Evolutionary conservation across 768 basidiomycete genomes (phyloP).

Genomic region (Mycena crocata): DNA sequence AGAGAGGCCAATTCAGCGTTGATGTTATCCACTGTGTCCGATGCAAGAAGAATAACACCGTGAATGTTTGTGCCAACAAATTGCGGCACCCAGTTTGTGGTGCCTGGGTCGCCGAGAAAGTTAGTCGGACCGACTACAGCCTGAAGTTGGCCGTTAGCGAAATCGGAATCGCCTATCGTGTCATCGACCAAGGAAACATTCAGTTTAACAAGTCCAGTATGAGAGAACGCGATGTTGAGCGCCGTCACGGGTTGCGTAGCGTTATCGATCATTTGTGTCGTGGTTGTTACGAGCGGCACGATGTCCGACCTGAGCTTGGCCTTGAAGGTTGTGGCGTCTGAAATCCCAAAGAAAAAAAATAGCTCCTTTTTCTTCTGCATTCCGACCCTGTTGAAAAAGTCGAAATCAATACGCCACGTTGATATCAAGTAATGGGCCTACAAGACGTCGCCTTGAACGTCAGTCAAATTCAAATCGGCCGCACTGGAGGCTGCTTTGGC

Average conservation of each 20-base stretch:
- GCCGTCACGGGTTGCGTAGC: background rate
- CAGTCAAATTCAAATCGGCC: slow-evolving; percentile 47
- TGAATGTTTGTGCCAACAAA: slow-evolving; percentile 1
- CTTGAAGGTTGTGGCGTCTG: slow-evolving; percentile 1
- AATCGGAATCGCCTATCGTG: background rate
- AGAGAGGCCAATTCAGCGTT: slow-evolving; percentile 1
- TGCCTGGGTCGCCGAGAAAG: background rate
- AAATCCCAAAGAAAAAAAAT: slow-evolving; percentile 24
- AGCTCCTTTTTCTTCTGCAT: slow-evolving; percentile 31
- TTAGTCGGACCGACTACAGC: background rate
- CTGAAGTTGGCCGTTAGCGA: background rate
- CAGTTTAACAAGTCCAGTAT: background rate
- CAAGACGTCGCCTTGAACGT: slow-evolving; percentile 43
- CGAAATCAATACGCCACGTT: background rate
- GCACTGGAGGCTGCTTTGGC: background rate
- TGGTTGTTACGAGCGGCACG: background rate
- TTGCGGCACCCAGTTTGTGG: background rate
- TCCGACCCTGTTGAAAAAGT: slow-evolving; percentile 2
- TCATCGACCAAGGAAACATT: slow-evolving; percentile 40
- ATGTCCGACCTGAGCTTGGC: background rate
- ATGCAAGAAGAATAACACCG: background rate
- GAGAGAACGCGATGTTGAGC: slow-evolving; percentile 14
- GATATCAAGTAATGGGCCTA: too few relatives aligned
- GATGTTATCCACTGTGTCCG: background rate
- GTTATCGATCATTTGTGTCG: background rate